A percentile compares a stretch with the other conserved stretches of the same genome.
Evolutionary conservation across 73 alveolate genomes (phyloP).

Genomic region (Tetrahymena elliotti): DNA sequence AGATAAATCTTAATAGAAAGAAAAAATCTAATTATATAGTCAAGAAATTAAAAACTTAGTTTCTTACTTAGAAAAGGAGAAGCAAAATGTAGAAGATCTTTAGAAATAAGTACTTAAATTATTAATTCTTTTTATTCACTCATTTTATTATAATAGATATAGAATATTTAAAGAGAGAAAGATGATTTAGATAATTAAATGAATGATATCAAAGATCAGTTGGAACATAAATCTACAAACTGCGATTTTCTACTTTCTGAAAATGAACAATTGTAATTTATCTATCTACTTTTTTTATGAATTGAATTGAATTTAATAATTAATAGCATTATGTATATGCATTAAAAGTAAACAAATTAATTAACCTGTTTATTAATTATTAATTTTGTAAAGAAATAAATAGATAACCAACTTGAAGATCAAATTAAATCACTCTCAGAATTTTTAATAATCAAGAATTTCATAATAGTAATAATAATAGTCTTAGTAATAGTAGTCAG

Average conservation of each 20-base stretch:
- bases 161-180: not conserved
- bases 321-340: not conserved
- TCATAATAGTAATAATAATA: not conserved
- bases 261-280: not conserved
- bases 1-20: not conserved
- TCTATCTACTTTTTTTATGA: not conserved
- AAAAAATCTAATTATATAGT: not conserved
- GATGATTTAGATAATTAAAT: not conserved
- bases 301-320: not conserved
- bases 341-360: no score
- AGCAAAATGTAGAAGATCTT: not conserved
- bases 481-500: not conserved
- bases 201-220: not conserved
- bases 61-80: not conserved
- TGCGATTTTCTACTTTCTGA: not conserved
- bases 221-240: not conserved
- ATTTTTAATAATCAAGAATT: not conserved
- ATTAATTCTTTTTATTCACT: no score
- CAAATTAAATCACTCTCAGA: not conserved
- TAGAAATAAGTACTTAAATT: not conserved
- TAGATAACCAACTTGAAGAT: not conserved
- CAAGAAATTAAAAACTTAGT: not conserved
- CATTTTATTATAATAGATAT: no score
- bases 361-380: no score
- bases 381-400: not conserved